A percentile compares a stretch with the other conserved stretches of the same genome.
phyloP scores from a whole-genome alignment of 208 protist species.

The Balamuthia mandrillaris region DNA sequence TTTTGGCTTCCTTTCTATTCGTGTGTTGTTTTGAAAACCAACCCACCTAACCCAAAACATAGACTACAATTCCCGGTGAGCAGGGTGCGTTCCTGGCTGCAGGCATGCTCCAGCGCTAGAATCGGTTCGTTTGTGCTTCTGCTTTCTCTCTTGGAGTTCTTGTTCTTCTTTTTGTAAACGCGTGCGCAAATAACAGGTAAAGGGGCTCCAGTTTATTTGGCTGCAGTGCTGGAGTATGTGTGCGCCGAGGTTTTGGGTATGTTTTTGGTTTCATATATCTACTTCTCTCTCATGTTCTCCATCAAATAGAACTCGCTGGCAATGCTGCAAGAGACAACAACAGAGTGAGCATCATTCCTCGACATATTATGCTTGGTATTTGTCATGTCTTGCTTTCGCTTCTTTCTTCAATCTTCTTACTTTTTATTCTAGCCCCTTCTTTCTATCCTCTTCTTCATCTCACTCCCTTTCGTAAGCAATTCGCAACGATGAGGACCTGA shows the following conservation, averaged over 20 bases:
- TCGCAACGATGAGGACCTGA: slow-evolving; percentile 90
- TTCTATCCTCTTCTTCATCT: too few relatives aligned
- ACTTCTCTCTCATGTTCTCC: background rate
- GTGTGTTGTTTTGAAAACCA: too few relatives aligned
- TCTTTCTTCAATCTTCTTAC: too few relatives aligned
- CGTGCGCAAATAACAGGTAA: too few relatives aligned
- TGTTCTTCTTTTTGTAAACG: too few relatives aligned
- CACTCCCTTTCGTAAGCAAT: too few relatives aligned
- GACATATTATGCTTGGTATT: slow-evolving; percentile 86
- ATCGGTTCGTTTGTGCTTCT: slow-evolving; percentile 92
- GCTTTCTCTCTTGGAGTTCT: too few relatives aligned
- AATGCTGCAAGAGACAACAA: slow-evolving; percentile 87
- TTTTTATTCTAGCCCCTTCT: too few relatives aligned
- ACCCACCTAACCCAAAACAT: too few relatives aligned
- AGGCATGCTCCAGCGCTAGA: slow-evolving; percentile 78
- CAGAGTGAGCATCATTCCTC: slow-evolving; percentile 83
- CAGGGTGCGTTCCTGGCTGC: slow-evolving; percentile 88
- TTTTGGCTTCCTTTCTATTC: too few relatives aligned
- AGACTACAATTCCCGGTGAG: slow-evolving; percentile 97
- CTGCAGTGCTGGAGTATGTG: slow-evolving; percentile 17
- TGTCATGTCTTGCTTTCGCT: too few relatives aligned
- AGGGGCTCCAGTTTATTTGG: background rate
- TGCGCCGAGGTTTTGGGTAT: background rate
- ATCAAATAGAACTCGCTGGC: slow-evolving; percentile 79
- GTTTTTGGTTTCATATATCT: background rate